These are phyloP conservation scores for Cordyceps cateniannulata DNA, from an alignment of 2,329 filamentous ascomycete genomes.

Conservation along the genomic window DNA sequence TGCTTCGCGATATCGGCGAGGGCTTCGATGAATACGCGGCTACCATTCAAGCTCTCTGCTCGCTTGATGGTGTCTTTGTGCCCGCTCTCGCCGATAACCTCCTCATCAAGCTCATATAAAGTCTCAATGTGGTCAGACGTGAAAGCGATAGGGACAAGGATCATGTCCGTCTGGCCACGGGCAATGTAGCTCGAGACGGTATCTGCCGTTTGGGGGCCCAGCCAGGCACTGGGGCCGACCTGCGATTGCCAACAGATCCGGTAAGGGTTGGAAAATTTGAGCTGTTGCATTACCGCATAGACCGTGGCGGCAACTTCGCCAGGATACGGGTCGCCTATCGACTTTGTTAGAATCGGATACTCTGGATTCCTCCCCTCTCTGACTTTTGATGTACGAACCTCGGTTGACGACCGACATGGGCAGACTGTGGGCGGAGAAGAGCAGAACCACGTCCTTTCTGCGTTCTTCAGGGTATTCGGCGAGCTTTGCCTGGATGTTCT, in stretches of 20 bases:
- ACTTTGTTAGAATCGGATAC: slow-evolving; percentile 21
- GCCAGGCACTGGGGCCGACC: slow-evolving; percentile 90
- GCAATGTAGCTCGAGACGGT: slow-evolving; percentile 85
- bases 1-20: slow-evolving; percentile 79
- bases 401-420: slow-evolving; percentile 97
- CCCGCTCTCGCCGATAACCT: slow-evolving; percentile 85
- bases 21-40: slow-evolving; percentile 80
- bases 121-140: slow-evolving; percentile 99
- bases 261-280: slow-evolving; percentile 85
- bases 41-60: slow-evolving; percentile 87
- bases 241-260: slow-evolving; percentile 97
- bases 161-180: slow-evolving; percentile 84
- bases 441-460: slow-evolving; percentile 71
- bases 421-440: slow-evolving; percentile 93
- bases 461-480: slow-evolving; percentile 76
- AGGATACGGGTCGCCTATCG: slow-evolving; percentile 79
- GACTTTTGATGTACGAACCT: slow-evolving; percentile 39
- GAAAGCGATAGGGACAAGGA: slow-evolving; percentile 93
- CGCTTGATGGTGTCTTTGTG: slow-evolving; percentile 77
- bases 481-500: slow-evolving; percentile 83
- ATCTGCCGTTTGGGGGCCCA: slow-evolving; percentile 85
- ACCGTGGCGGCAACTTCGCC: slow-evolving; percentile 94
- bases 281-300: slow-evolving; percentile 88
- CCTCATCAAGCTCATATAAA: slow-evolving; percentile 84
- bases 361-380: not conserved